Percentiles rank a stretch among this genome's conserved stretches.
Evolutionary conservation across 345 rosid genomes (phyloP).

Genomic region (Gossypium rotundifolium): DNA sequence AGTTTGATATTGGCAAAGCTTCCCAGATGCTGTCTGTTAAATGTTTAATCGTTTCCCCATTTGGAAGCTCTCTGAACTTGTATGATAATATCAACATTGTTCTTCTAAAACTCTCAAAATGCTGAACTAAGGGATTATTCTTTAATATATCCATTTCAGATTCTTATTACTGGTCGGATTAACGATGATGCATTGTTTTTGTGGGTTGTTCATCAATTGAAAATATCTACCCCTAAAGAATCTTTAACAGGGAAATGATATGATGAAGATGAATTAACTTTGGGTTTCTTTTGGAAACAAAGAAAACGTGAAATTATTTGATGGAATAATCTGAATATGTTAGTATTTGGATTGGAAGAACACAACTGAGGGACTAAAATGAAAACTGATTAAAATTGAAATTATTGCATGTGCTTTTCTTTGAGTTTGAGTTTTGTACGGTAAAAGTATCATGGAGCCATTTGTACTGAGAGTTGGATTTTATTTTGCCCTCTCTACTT

Average conservation of each 20-base stretch:
- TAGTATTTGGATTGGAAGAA: too few species aligned
- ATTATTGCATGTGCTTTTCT: too few species aligned
- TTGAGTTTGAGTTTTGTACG: too few species aligned
- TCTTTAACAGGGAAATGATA: too few species aligned
- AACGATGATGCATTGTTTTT: background rate
- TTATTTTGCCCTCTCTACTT: too few species aligned
- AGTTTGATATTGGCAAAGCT: constrained; percentile 28
- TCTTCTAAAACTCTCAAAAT: background rate
- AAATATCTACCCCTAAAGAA: background rate
- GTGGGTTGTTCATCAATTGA: background rate
- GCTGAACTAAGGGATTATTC: background rate
- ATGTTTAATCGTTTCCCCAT: constrained; percentile 13
- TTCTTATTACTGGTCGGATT: background rate
- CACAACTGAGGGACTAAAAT: too few species aligned
- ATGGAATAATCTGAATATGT: too few species aligned
- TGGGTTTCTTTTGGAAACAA: too few species aligned
- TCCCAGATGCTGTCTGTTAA: constrained; percentile 22
- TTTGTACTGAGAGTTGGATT: accelerated
- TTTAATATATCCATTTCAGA: background rate
- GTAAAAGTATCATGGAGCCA: too few species aligned
- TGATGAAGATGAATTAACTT: too few species aligned
- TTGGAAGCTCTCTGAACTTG: constrained; percentile 26
- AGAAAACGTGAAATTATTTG: too few species aligned
- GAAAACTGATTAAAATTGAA: too few species aligned
- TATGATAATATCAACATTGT: constrained; percentile 18